A percentile compares a stretch with the other conserved stretches of the same genome.
These are phyloP conservation scores for Afroboletus lepidellus DNA, from an alignment of 1,284 basidiomycete genomes.

Conservation along the genomic window DNA sequence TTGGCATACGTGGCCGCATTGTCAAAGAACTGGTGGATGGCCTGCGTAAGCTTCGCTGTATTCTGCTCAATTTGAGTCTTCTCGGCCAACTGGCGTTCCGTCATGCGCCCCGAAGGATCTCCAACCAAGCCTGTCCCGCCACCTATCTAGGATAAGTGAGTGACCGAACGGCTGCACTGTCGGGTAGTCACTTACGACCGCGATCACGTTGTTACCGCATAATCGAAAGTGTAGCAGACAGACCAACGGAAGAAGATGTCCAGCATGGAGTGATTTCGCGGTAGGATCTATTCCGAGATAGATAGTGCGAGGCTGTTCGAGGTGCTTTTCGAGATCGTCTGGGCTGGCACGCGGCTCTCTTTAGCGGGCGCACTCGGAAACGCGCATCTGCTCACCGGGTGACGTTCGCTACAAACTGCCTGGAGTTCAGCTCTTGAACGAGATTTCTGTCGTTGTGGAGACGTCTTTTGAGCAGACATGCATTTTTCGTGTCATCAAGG, in stretches of 20 bases:
- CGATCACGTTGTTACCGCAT: slow-evolving; percentile 78
- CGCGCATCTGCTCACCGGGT: slow-evolving; percentile 24
- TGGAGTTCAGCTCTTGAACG: slow-evolving; percentile 27
- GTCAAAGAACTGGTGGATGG: slow-evolving; percentile 72
- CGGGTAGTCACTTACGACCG: slow-evolving; percentile 60
- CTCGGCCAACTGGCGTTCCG: slow-evolving; percentile 77
- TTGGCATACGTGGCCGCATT: slow-evolving; percentile 64
- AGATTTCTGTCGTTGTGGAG: slow-evolving; percentile 22
- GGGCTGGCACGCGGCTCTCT: slow-evolving; percentile 15
- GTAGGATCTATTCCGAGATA: slow-evolving; percentile 95
- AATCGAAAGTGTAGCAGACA: slow-evolving; percentile 85
- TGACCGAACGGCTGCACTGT: background rate
- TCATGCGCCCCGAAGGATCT: slow-evolving; percentile 89
- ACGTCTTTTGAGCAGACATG: slow-evolving; percentile 4
- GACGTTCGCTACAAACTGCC: slow-evolving; percentile 33
- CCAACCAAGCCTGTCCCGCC: slow-evolving; percentile 97
- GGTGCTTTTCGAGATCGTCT: slow-evolving; percentile 28
- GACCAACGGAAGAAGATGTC: slow-evolving; percentile 89
- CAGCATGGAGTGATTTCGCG: slow-evolving; percentile 86
- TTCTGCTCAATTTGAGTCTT: slow-evolving; percentile 64
- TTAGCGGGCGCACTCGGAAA: background rate
- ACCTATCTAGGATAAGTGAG: slow-evolving; percentile 68
- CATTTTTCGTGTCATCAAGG: background rate
- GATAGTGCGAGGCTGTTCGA: slow-evolving; percentile 50
- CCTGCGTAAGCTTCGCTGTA: slow-evolving; percentile 61